Evolutionary conservation across 805 yeast species (phyloP).

Genomic region (Ogataea siamensis): DNA sequence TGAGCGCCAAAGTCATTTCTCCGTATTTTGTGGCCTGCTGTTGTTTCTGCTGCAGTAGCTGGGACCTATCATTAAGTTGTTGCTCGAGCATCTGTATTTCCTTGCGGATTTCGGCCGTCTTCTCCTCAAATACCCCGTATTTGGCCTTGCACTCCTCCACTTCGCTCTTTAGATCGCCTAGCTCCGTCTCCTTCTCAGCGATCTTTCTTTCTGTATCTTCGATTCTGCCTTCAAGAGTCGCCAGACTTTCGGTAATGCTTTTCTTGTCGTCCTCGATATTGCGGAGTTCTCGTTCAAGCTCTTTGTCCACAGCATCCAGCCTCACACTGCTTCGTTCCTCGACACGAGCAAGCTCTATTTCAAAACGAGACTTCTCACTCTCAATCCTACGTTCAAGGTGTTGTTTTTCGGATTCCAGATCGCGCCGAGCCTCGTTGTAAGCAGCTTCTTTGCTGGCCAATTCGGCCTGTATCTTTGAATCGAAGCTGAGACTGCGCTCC

Average conservation of each 20-base stretch:
- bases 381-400: background rate
- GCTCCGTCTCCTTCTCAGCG: background rate
- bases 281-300: constrained; percentile 1
- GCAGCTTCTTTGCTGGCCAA: constrained; percentile 34
- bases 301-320: constrained; percentile 7
- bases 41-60: constrained; percentile 27
- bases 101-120: constrained; percentile 7
- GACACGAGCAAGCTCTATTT: background rate
- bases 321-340: constrained; percentile 2
- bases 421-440: background rate
- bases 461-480: constrained; percentile 35
- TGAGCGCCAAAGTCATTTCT: constrained; percentile 10
- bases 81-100: constrained; percentile 12
- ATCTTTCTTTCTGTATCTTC: background rate
- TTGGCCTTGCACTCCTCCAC: constrained; percentile 4
- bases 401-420: constrained; percentile 1
- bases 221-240: background rate
- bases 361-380: background rate
- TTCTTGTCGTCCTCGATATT: constrained; percentile 1
- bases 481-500: constrained; percentile 17
- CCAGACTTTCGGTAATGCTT: background rate
- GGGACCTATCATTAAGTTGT: constrained; percentile 16
- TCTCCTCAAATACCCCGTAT: constrained; percentile 10
- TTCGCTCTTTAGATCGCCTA: background rate
- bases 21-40: constrained; percentile 9